Conservation (phyloP, 202 grass and related monocot genomes). For the Saccharum hybrid region DNA sequence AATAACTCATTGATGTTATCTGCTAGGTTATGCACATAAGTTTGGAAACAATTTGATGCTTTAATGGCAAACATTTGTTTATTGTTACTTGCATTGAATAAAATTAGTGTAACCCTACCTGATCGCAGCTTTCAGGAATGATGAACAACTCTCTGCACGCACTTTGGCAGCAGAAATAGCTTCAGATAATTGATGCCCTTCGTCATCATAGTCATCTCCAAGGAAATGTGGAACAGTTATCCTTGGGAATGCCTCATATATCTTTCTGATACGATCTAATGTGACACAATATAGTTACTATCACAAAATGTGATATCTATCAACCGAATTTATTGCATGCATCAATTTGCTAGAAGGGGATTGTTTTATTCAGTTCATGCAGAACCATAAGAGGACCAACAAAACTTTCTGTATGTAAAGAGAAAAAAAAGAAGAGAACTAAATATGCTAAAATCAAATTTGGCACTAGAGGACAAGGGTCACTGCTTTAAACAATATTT, state of each 20-base stretch:
- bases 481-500: conserved; percentile 6
- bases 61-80: conserved; percentile 2
- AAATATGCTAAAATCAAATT: not conserved
- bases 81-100: conserved; percentile 23
- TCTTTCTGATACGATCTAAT: conserved; percentile 75
- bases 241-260: conserved; percentile 85
- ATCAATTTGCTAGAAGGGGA: conserved; percentile 20
- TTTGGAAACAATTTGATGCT: conserved; percentile 31
- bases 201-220: conserved; percentile 78
- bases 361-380: conserved; percentile 32
- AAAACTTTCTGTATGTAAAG: conserved; percentile 22
- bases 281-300: conserved; percentile 55
- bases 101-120: conserved; percentile 59
- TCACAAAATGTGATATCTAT: conserved; percentile 35
- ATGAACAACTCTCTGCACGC: conserved; percentile 85
- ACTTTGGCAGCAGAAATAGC: conserved; percentile 83
- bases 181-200: conserved; percentile 84
- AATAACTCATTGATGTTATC: conserved; percentile 25
- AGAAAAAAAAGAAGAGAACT: not conserved
- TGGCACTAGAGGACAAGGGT: not conserved
- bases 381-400: conserved; percentile 23
- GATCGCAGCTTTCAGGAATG: conserved; percentile 87
- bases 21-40: conserved; percentile 12
- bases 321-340: conserved; percentile 20
- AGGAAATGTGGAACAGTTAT: conserved; percentile 77